Base-by-base conservation (phyloP, 768 basidiomycete genomes). In the Pisolithus sp. region DNA sequence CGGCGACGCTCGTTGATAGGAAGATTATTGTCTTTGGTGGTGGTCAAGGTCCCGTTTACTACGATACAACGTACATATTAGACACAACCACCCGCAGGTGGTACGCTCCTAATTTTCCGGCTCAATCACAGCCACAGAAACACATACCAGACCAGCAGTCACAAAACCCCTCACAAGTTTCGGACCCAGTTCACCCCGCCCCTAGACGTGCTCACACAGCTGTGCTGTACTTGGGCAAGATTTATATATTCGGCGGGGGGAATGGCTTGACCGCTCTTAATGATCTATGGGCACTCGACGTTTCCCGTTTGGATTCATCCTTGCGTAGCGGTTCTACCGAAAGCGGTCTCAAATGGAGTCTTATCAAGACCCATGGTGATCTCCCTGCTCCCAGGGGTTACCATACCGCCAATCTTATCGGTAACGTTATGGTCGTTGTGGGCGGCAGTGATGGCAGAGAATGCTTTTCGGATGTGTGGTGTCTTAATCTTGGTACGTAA, bases 191-290 rank as follows among this genome's bases (percentile, higher is more conserved):
- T 21, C 67, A 67, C 40, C 83, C 89, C 0, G 77, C 81, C 3
- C 82, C 86, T 2, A 82, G 94, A 8, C 82, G 94, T 24, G 93
- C 94, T 1, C 94, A 97, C 66, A 89, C 91, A 0, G 81, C 90
- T 1, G 86, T 93, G 13, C 69, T 82, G 20, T 84, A 91, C 60
- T 71, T 73, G 26, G 75, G 77, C 52, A 85, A 80, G 62, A 77
- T 97, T 0, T 90, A 88, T 73, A 69, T 96, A 4, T 96, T 95
- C 60, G 94, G 93, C 7, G 93, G 94, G n/a, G 93, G 94, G 2
- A 94, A 92, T 53, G 94, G 94, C 0, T 74, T 86, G 71, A 80
- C 79, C n/a, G 93, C 94, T 0, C 74, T 96, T 50, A 89, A 90
- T 58, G 93, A 96, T 65, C 71, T 94, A 18, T 95, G 93, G 92